These are phyloP conservation scores for Sarocladiaceae sp. DNA, from an alignment of 2,329 filamentous ascomycete genomes.

Conservation along the genomic window DNA sequence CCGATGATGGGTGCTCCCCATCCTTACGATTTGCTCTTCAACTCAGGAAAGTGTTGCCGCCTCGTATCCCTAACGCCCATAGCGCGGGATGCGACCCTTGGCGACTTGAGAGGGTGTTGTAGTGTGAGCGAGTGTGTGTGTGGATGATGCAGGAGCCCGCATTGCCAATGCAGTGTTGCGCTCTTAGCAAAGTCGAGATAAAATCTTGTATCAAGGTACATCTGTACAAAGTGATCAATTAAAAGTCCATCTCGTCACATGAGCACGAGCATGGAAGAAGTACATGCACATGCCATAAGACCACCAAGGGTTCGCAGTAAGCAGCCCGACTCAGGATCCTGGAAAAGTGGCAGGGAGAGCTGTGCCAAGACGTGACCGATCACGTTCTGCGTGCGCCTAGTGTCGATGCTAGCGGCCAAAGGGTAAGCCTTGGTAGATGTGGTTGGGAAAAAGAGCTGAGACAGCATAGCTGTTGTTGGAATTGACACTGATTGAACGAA, in stretches of 20 bases:
- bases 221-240: no score
- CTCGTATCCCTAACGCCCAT: slow-evolving; percentile 8
- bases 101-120: background rate
- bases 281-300: no score
- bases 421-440: background rate
- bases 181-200: background rate
- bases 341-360: background rate
- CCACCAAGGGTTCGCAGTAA: background rate
- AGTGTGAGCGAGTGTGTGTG: background rate
- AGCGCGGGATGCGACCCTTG: slow-evolving; percentile 7
- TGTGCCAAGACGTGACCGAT: background rate
- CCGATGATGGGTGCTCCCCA: background rate
- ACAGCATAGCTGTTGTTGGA: background rate
- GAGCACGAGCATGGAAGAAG: no score
- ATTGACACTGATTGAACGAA: background rate
- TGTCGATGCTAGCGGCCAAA: background rate
- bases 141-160: background rate
- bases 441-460: background rate
- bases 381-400: slow-evolving; percentile 4
- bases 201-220: no score
- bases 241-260: no score
- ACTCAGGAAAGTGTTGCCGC: slow-evolving; percentile 1
- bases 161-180: background rate
- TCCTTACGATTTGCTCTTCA: no score
- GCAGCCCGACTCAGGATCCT: background rate